Conservation (phyloP, 148 eudicot species). For the Agrostemma githago region DNA sequence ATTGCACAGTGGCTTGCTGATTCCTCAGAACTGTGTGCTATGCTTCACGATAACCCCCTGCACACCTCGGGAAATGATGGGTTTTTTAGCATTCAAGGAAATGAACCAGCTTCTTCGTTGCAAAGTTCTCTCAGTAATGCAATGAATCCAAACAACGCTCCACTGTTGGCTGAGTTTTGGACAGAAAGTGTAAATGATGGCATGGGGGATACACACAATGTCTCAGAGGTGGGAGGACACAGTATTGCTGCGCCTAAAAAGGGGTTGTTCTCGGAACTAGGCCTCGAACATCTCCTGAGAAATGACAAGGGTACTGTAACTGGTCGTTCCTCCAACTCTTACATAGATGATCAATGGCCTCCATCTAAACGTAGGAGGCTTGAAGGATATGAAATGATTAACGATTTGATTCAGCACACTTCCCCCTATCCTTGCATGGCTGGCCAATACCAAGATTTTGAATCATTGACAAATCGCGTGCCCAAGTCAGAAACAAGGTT, state of each 20-base stretch:
- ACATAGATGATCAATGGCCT: conserved; percentile 39
- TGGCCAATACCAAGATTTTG: conserved; percentile 15
- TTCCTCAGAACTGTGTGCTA: conserved; percentile 26
- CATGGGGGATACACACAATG: conserved; percentile 19
- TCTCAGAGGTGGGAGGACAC: conserved; percentile 27
- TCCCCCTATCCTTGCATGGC: conserved; percentile 10
- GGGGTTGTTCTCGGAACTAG: conserved; percentile 62
- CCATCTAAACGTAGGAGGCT: conserved; percentile 40
- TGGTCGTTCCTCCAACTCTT: conserved; percentile 33
- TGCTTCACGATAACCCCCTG: conserved; percentile 27
- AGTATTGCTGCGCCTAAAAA: conserved; percentile 27
- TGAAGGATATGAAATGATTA: conserved; percentile 27
- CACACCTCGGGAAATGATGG: conserved; percentile 17
- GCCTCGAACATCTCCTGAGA: conserved; percentile 52
- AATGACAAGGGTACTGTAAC: conserved; percentile 29
- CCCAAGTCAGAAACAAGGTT: conserved; percentile 28
- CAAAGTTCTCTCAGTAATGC: conserved; percentile 40
- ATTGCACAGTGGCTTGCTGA: conserved; percentile 34
- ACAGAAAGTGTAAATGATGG: conserved; percentile 32
- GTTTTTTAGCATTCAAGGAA: conserved; percentile 14
- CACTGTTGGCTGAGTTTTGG: conserved; percentile 25
- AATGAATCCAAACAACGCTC: conserved; percentile 15
- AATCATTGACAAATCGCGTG: conserved; percentile 29
- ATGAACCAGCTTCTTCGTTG: conserved; percentile 30
- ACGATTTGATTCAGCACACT: conserved; percentile 17